Evolutionary conservation across 768 basidiomycete genomes (phyloP), one percentile per base, ranked within the genome.

Genomic region (Russula sp.): DNA sequence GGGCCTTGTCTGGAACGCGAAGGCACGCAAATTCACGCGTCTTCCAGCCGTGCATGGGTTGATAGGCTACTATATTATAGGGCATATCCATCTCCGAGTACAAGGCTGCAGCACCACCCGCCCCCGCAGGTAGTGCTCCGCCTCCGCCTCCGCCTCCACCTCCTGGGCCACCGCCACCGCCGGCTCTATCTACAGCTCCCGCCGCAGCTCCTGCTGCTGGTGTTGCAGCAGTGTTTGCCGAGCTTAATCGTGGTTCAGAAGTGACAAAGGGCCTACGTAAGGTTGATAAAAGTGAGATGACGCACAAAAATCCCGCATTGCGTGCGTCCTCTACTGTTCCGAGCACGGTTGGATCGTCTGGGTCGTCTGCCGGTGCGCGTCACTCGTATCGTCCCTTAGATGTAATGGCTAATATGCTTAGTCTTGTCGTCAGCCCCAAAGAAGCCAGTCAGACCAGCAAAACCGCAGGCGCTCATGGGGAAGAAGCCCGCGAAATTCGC

Each of bases 241-340:
- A 93, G 60, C 77, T 99, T 52, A 98, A 98, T 72, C 83, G 88
- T 48, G 95, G 96, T 0, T 90, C 87, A 66, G 87, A 88, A 5
- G 88, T 99, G 38, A 98, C 96, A 7, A 91, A 90, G 72, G 87
- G 90, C 13, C 75, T 99, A 70, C 87, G 89, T 69, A 98, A 97
- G 74, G 97, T 99, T 32, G 92, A 94, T 73, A 89, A 87, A 79
- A 94, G 91, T 67, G 89, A 98, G 75, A 95, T 96, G 94, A 98
- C 94, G 3, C 97, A 99, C 80, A 98, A 99, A 81, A 98, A 99
- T 71, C 96, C 97, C 0, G 83, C 86, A 11, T 76, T 99, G 42
- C 79, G 97, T 34, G 84, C 79, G 18, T 67, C 77, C 16, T 75
- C 77, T 38, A 75, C 76, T 26, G 91, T 79, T 70, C 86, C 80